Evolutionary conservation across 345 rosid genomes (phyloP), one percentile per base, ranked within the genome.

Genomic region (Zanthoxylum bungeanum): DNA sequence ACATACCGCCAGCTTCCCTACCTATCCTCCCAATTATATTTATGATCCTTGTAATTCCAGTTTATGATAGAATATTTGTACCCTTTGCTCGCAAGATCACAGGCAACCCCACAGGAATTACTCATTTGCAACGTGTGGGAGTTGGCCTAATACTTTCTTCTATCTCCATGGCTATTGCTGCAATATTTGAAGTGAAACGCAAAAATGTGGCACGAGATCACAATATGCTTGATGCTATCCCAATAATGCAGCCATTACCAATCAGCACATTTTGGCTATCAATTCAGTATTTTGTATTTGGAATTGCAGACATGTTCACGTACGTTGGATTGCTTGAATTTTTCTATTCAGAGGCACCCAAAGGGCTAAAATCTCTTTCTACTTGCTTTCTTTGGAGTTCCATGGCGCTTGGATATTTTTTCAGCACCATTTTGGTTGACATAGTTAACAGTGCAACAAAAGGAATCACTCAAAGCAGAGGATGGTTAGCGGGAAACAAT

Each of bases 401-500:
- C 62, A 82, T 77, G 85, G 85, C 93, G 17, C 58, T 86, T 10
- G 91, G 91, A 24, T 83, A 80, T 58, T 86, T 69, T 69, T n/a
- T 73, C 12, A 85, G 93, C 65, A 74, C 85, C 17, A 64, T 85
- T 4, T 1, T 86, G 75, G 85, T 86, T 50, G 71, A 81, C 55
- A 69, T 86, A 0, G 88, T 85, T 12, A 85, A 86, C 34, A 10
- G 68, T 0, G 81, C 82, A 7, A 84, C 88, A 0, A 66, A 73
- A 72, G 52, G 66, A 9, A 25, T 10, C 27, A 78, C 87, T 0
- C 64, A 17, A 0, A 65, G 73, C 51, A 46, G 85, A 39, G 93
- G 89, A 4, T 89, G 91, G 91, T 77, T 89, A 27, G 85, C 79
- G 5, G 93, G 93, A 9, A 86, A 84, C 64, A 86, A 85, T 50